A percentile compares a stretch with the other conserved stretches of the same genome.
Evolutionary conservation across 805 yeast species (phyloP).

Genomic region (Yamadazyma insecticola): DNA sequence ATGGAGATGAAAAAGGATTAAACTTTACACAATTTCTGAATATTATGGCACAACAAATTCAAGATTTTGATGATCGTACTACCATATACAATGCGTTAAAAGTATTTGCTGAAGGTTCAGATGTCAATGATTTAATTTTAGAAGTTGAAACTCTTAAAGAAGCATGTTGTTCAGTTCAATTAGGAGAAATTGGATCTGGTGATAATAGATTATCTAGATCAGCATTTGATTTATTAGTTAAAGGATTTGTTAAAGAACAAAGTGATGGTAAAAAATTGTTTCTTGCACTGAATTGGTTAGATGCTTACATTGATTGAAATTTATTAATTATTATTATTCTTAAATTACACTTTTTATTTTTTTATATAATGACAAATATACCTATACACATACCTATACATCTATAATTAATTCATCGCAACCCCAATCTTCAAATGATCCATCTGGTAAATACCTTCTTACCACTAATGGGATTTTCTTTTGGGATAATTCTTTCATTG

Average conservation of each 20-base stretch:
- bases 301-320: conserved; percentile 40
- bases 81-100: conserved; percentile 54
- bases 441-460: conserved; percentile 95
- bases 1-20: conserved; percentile 27
- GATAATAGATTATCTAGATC: conserved; percentile 36
- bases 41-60: conserved; percentile 53
- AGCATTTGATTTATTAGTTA: conserved; percentile 49
- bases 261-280: conserved; percentile 58
- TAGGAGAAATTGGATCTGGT: conserved; percentile 44
- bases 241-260: conserved; percentile 52
- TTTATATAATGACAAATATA: not conserved
- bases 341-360: not conserved
- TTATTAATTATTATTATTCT: not conserved
- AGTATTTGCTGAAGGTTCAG: conserved; percentile 39
- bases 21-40: conserved; percentile 65
- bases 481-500: conserved; percentile 94
- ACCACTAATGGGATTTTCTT: conserved; percentile 92
- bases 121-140: conserved; percentile 35
- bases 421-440: conserved; percentile 97
- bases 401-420: conserved; percentile 96
- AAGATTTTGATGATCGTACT: conserved; percentile 48
- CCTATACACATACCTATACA: conserved; percentile 14
- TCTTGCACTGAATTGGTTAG: conserved; percentile 59
- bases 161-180: conserved; percentile 42
- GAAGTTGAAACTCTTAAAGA: conserved; percentile 46